Conservation (phyloP, 495 filamentous ascomycete genomes). For the Amorphotheca resinae region DNA sequence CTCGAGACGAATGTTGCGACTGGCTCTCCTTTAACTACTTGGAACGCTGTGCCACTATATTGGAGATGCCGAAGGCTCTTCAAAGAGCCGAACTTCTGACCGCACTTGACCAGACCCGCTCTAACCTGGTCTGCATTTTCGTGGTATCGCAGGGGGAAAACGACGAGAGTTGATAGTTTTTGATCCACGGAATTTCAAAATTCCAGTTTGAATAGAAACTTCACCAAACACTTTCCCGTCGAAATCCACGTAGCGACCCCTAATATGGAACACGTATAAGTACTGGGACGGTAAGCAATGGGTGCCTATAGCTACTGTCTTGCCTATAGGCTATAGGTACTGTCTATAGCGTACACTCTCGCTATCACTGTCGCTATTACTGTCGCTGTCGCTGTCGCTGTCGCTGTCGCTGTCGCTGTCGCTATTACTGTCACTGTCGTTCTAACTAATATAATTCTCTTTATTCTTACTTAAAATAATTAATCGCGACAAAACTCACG, state of each 20-base stretch:
- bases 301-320: no score
- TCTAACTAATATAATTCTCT: no score
- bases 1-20: slow-evolving; percentile 3
- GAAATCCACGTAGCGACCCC: slow-evolving; percentile 27
- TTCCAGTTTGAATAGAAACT: slow-evolving; percentile 14
- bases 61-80: slow-evolving; percentile 5
- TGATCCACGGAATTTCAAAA: slow-evolving; percentile 23
- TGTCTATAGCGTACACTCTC: no score
- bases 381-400: no score
- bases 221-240: slow-evolving; percentile 21
- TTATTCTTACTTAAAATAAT: no score
- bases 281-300: no score
- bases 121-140: slow-evolving; percentile 3
- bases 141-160: slow-evolving; percentile 7
- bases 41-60: slow-evolving; percentile 6
- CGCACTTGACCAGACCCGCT: slow-evolving; percentile 5
- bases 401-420: no score
- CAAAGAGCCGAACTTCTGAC: slow-evolving; percentile 8
- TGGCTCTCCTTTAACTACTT: not conserved
- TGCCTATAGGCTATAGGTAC: no score
- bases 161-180: slow-evolving; percentile 12
- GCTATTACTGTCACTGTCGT: no score
- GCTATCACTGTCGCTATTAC: no score
- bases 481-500: no score
- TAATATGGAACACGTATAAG: slow-evolving; percentile 27